phyloP scores from a whole-genome alignment of 208 protist genomes.

The Novymonas esmeraldas region DNA sequence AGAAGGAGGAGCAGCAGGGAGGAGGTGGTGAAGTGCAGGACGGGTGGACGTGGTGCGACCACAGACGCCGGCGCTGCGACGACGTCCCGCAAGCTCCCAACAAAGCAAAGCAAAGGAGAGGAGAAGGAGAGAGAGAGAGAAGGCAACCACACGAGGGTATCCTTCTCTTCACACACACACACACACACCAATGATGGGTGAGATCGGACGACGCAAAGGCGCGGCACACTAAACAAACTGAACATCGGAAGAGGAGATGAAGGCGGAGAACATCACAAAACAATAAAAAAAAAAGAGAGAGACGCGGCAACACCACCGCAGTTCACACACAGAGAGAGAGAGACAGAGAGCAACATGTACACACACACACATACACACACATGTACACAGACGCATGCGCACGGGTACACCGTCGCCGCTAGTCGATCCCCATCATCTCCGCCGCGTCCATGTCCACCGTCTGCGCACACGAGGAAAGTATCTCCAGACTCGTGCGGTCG shows the following conservation, averaged over 20 bases:
- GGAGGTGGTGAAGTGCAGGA: too few species aligned
- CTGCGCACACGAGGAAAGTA: constrained; percentile 60
- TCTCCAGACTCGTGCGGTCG: constrained; percentile 41
- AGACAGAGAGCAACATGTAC: not conserved
- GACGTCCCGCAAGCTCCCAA: not conserved
- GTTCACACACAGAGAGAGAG: not conserved
- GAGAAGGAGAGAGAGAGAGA: not conserved
- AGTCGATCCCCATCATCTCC: not conserved
- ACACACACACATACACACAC: not conserved
- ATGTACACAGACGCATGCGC: constrained; percentile 2
- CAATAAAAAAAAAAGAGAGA: too few species aligned
- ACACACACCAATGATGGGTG: too few species aligned
- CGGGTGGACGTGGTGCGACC: too few species aligned
- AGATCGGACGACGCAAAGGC: too few species aligned
- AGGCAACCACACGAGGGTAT: not conserved
- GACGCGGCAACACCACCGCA: too few species aligned
- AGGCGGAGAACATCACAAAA: too few species aligned
- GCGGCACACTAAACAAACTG: too few species aligned
- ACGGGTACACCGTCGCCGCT: not conserved
- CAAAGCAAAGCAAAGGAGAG: not conserved
- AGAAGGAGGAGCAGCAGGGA: not conserved
- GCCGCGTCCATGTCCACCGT: constrained; percentile 26
- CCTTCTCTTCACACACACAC: not conserved
- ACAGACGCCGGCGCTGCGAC: not conserved
- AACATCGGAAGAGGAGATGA: too few species aligned